phyloP scores from a whole-genome alignment of 2,329 filamentous ascomycete species.

The Ophiostoma piceae region DNA sequence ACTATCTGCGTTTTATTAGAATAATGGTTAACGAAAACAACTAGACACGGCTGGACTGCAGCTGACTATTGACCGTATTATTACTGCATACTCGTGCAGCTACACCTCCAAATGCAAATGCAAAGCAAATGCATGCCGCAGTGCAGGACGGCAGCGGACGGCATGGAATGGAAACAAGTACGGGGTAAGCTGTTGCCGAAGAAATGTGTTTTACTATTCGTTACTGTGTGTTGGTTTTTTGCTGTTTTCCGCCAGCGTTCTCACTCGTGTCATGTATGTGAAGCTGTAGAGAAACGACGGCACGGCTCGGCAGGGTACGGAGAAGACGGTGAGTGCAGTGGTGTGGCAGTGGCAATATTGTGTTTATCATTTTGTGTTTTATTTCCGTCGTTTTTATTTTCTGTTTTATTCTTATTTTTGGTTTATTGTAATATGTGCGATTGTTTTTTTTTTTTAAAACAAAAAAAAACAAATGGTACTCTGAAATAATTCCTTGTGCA shows the following conservation, averaged over 20 bases:
- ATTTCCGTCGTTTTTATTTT: too few species aligned
- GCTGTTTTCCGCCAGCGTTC: not conserved
- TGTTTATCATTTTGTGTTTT: not conserved
- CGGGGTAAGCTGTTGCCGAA: not conserved
- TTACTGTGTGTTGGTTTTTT: not conserved
- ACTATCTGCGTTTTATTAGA: not conserved
- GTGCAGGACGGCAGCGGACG: not conserved
- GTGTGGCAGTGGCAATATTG: not conserved
- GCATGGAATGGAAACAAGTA: constrained; percentile 1
- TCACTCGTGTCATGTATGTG: not conserved
- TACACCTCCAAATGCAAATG: not conserved
- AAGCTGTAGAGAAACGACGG: not conserved
- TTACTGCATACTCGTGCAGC: not conserved
- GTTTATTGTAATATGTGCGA: too few species aligned
- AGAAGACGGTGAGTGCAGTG: not conserved
- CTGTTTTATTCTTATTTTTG: too few species aligned
- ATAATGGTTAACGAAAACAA: not conserved
- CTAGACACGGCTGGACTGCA: too few species aligned
- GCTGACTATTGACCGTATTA: not conserved
- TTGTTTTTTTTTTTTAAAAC: not conserved
- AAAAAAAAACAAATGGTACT: too few species aligned
- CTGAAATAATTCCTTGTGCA: not conserved
- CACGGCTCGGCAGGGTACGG: not conserved
- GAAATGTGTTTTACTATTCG: not conserved
- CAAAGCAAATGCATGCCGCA: not conserved